Evolutionary conservation across 1,284 basidiomycete genomes (phyloP), one percentile per base, ranked within the genome.

Genomic region (Heterobasidion occidentale): DNA sequence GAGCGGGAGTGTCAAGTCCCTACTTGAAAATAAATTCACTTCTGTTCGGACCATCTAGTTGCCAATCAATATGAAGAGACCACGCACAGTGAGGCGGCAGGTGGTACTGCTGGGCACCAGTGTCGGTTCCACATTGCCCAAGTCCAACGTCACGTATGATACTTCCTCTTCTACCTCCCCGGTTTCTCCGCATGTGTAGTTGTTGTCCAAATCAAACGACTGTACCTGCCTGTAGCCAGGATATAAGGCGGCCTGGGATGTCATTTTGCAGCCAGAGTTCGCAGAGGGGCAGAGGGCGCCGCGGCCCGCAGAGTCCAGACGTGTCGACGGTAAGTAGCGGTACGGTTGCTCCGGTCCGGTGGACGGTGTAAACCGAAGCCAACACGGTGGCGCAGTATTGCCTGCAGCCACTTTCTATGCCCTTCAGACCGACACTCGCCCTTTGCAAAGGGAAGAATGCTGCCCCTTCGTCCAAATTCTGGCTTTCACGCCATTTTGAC

Each of bases 1-100:
- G 88, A 0, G 80, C 84, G 0, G 85, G 79, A 0, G 85, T 86
- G 65, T 91, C 87, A 15, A 91, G 68, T 1, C 88, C 88, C 88
- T 90, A 61, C n/a, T 44, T 27, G 35, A 42, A 7, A 50, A 34
- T 53, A 27, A 53, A 19, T n/a, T 9, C n/a, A 20, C 5, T 8
- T 56, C 33, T 55, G 49, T 47, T 27, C 27, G 27, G 27, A 27
- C 6, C 27, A 27, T 27, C 7, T 19, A 9, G 35, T 12, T 2
- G 27, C 15, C 51, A 36, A 27, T 56, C 14, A 33, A 52, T 17
- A 52, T 59, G 46, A 56, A 53, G 27, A 27, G 27, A 27, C 27
- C 27, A 27, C 85, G 69, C 66, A 88, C 88, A 59, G 90, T 85
- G n/a, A 90, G 71, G 51, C 84, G 78, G 63, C 85, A 90, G 1